These are phyloP conservation scores for Leccinum uliginosum DNA, from an alignment of 768 basidiomycete genomes.

Conservation along the genomic window DNA sequence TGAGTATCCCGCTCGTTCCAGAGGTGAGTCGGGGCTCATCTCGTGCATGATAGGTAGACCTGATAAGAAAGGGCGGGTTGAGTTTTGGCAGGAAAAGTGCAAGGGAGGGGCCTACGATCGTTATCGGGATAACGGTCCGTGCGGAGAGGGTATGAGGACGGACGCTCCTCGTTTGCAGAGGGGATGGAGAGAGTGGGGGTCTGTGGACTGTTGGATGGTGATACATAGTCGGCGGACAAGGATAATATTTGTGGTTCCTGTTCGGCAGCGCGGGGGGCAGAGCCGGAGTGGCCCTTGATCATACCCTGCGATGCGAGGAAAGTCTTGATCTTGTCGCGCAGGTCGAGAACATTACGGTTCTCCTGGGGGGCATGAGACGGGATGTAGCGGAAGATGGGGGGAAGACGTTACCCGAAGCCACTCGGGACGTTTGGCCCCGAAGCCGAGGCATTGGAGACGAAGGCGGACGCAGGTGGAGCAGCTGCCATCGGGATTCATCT, in stretches of 20 bases:
- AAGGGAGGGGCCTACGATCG: slow-evolving; percentile 20
- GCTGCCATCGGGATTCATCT: slow-evolving; percentile 52
- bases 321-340: slow-evolving; percentile 74
- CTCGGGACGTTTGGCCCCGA: slow-evolving; percentile 80
- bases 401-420: slow-evolving; percentile 66
- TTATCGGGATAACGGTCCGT: slow-evolving; percentile 26
- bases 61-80: slow-evolving; percentile 7
- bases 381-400: neutral
- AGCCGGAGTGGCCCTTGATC: slow-evolving; percentile 84
- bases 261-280: slow-evolving; percentile 55
- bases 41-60: slow-evolving; percentile 30
- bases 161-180: slow-evolving; percentile 37
- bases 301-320: slow-evolving; percentile 80
- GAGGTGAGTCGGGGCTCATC: slow-evolving; percentile 30
- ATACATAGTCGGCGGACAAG: slow-evolving; percentile 41
- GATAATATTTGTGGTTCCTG: slow-evolving; percentile 52
- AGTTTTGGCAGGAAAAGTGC: neutral
- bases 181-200: slow-evolving; percentile 46
- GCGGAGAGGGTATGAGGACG: slow-evolving; percentile 32
- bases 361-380: slow-evolving; percentile 43
- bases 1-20: slow-evolving; percentile 27
- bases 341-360: slow-evolving; percentile 58
- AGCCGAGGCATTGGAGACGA: slow-evolving; percentile 79
- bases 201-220: slow-evolving; percentile 39
- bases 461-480: slow-evolving; percentile 79